Evolutionary conservation across 1,284 basidiomycete genomes (phyloP), one percentile per base, ranked within the genome.

Genomic region (Vanrija sp.): DNA sequence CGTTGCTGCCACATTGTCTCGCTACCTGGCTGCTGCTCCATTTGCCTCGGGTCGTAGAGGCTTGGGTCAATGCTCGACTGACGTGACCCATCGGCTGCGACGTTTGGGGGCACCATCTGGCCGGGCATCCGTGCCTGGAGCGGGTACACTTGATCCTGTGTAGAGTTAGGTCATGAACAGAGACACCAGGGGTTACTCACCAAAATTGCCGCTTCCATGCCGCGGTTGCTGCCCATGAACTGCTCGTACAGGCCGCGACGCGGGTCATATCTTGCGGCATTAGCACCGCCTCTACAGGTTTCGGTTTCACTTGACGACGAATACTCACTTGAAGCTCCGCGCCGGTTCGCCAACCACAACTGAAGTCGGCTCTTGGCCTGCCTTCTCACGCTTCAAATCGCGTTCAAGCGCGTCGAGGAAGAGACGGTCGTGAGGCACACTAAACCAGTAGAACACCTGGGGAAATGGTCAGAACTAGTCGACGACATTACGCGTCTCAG

Each of bases 331-430:
- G 61, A 78, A 78, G 44, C 73, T 76, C 23, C 70, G 59, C 5
- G 90, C 91, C 5, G 91, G 91, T 75, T 94, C 91, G 53, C 88
- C 85, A 7, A 80, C 75, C 27, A 86, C 79, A 45, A 81, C 76
- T 3, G 90, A 93, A 2, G 91, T 93, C 0, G 90, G 82, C 67
- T 91, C 88, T 47, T 84, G 79, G 0, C 88, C 86, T 78, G 87
- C 86, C 76, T 92, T 94, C 74, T 94, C 90, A 41, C 91, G 83
- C 77, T 94, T 94, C 52, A 94, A 82, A 71, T 95, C 91, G 47
- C 91, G 86, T 73, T 95, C 91, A 38, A 95, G 82, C 23, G 91
- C 91, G 68, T 95, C 91, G 47, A 95, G 83, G 79, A 95, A 94
- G 47, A 95, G 84, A n/a, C 91, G 86, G 74, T 95, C 91, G 61